Percentiles rank a stretch among this genome's conserved stretches.
Evolutionary conservation across 352 stramenopile genomes (phyloP).

Genomic region (Pythium sukuiense): DNA sequence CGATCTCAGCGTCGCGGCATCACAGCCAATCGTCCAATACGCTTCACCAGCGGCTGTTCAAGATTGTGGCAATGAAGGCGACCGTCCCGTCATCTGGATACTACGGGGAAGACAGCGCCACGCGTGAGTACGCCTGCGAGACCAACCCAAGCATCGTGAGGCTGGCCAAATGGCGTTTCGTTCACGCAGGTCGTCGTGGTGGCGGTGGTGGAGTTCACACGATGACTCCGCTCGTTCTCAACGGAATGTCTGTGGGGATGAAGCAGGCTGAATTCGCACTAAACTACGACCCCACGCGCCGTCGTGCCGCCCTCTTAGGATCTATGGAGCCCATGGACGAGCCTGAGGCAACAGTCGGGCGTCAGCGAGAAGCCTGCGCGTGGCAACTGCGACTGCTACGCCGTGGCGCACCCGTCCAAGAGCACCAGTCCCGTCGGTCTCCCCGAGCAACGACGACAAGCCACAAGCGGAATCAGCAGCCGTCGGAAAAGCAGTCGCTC

Average conservation of each 20-base stretch:
- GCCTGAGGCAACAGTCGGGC: neutral
- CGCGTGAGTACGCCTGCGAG: conserved; percentile 59
- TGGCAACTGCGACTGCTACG: conserved; percentile 64
- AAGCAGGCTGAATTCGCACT: conserved; percentile 16
- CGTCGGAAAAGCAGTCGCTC: conserved; percentile 31
- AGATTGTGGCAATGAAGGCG: conserved; percentile 61
- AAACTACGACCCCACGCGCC: conserved; percentile 15
- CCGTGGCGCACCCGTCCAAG: conserved; percentile 10
- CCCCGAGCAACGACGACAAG: neutral
- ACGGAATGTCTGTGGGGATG: conserved; percentile 17
- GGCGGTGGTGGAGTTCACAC: neutral
- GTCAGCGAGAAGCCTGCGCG: conserved; percentile 8
- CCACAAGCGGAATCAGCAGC: conserved; percentile 6
- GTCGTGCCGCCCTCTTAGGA: conserved; percentile 18
- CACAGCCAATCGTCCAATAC: neutral
- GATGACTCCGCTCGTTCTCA: conserved; percentile 20
- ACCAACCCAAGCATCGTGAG: conserved; percentile 55
- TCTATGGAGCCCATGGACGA: neutral
- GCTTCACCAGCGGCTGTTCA: conserved; percentile 27
- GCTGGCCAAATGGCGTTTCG: conserved; percentile 55
- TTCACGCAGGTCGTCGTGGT: neutral
- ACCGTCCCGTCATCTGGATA: conserved; percentile 39
- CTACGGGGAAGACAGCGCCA: conserved; percentile 64
- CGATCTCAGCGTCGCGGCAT: neutral
- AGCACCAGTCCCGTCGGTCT: neutral